Evolutionary conservation across 495 filamentous ascomycete genomes (phyloP).

Genomic region (Tetracladium marchalianum): DNA sequence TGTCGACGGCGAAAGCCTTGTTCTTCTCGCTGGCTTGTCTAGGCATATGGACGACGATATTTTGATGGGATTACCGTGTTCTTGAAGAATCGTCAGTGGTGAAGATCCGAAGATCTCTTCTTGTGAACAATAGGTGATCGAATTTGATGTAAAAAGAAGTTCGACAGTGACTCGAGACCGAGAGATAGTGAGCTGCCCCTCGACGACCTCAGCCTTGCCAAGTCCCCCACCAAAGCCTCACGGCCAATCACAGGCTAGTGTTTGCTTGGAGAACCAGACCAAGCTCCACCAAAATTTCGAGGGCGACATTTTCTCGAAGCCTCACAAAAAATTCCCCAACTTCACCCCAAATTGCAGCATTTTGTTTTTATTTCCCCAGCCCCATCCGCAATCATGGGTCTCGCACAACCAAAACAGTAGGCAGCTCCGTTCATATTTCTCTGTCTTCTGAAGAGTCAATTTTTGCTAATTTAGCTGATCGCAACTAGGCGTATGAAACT

Average conservation of each 20-base stretch:
- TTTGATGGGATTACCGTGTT: too few species aligned
- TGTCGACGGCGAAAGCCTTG: too few species aligned
- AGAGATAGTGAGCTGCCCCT: too few species aligned
- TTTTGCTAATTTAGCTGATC: constrained; percentile 1
- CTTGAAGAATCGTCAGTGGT: too few species aligned
- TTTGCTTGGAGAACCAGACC: not conserved
- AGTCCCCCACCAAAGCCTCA: constrained; percentile 2
- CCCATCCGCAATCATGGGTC: constrained; percentile 47
- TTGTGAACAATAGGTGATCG: too few species aligned
- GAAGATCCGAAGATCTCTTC: too few species aligned
- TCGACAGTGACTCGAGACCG: too few species aligned
- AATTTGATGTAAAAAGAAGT: too few species aligned
- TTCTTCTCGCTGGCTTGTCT: too few species aligned
- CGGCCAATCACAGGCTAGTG: constrained; percentile 4
- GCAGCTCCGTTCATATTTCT: constrained; percentile 7
- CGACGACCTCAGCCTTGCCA: not conserved
- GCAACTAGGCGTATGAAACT: constrained; percentile 64
- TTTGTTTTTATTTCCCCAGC: not conserved
- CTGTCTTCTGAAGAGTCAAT: not conserved
- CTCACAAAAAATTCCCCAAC: constrained; percentile 4
- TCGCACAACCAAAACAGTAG: constrained; percentile 65
- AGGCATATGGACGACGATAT: too few species aligned
- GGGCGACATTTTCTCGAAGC: constrained; percentile 4
- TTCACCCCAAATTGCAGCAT: not conserved
- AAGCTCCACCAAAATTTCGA: constrained; percentile 13